Percentiles rank a stretch among this genome's conserved stretches.
phyloP scores from a whole-genome alignment of 2,329 filamentous ascomycete genomes.

The Talaromyces sp. region DNA sequence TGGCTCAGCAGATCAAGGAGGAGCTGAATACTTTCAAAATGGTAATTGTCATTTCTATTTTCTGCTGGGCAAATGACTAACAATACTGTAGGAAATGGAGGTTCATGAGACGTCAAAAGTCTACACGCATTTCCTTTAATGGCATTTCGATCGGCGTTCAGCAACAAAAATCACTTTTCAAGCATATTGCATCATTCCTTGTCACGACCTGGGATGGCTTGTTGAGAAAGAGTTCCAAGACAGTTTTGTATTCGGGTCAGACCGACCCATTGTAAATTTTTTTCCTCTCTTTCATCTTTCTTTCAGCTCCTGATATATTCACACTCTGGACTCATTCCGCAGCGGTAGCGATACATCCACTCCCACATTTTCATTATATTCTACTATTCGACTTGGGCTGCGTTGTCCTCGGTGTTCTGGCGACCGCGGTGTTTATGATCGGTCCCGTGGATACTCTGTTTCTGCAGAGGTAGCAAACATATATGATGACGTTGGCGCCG shows the following conservation, averaged over 20 bases:
- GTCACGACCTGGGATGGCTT: slow-evolving; percentile 6
- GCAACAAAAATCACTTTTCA: slow-evolving; percentile 2
- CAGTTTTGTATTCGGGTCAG: slow-evolving; percentile 7
- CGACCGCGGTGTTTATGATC: slow-evolving; percentile 8
- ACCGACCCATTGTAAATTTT: slow-evolving; percentile 11
- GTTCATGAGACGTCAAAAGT: slow-evolving; percentile 98
- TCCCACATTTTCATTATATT: not conserved
- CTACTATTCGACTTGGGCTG: not conserved
- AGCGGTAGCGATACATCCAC: not conserved
- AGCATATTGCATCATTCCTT: slow-evolving; percentile 5
- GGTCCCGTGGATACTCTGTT: slow-evolving; percentile 8
- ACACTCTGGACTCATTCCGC: not conserved
- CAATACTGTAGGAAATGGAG: slow-evolving; percentile 82
- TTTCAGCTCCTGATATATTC: not conserved
- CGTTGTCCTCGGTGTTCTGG: slow-evolving; percentile 3
- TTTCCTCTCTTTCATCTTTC: not conserved
- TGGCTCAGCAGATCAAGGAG: slow-evolving; percentile 98
- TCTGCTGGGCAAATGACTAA: slow-evolving; percentile 34
- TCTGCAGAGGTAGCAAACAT: slow-evolving; percentile 2
- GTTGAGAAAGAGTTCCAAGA: slow-evolving; percentile 4
- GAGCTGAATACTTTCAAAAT: slow-evolving; percentile 99
- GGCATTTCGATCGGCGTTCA: slow-evolving; percentile 25
- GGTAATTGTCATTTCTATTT: slow-evolving; percentile 54
- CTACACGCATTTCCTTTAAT: slow-evolving; percentile 96
- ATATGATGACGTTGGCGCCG: not conserved